A percentile compares a stretch with the other conserved stretches of the same genome.
Evolutionary conservation across 768 basidiomycete species (phyloP).

Genomic region (Gymnopilus junonius): DNA sequence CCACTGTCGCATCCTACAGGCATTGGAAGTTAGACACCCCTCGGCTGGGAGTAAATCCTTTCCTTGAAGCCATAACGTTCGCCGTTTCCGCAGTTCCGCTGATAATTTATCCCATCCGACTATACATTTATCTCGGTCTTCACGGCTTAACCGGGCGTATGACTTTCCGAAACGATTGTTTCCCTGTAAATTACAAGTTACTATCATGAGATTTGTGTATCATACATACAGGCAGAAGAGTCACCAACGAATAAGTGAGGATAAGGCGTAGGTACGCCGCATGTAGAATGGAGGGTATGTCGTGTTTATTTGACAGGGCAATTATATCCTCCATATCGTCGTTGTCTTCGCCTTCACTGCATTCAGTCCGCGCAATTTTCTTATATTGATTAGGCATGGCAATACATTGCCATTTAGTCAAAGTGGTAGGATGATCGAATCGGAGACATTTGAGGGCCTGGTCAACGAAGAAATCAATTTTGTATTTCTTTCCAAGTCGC

Average conservation of each 20-base stretch:
- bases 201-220: too few species aligned
- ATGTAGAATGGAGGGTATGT: neutral
- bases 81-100: neutral
- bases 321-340: neutral
- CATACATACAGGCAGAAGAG: neutral
- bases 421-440: neutral
- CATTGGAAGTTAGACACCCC: too few species aligned
- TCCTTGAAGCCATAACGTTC: neutral
- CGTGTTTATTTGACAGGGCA: neutral
- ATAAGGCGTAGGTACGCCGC: neutral
- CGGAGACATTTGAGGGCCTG: neutral
- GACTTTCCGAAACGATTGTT: too few species aligned
- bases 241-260: neutral
- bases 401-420: neutral
- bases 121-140: too few species aligned
- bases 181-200: too few species aligned
- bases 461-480: neutral
- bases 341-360: too few species aligned
- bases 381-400: neutral
- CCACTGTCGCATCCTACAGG: neutral
- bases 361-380: too few species aligned
- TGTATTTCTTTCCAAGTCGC: slow-evolving; percentile 11
- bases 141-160: too few species aligned
- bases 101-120: too few species aligned
- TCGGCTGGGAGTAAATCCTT: neutral